Evolutionary conservation across 352 stramenopile species (phyloP), one percentile per base, ranked within the genome.

Genomic region (Phytophthora capsici): DNA sequence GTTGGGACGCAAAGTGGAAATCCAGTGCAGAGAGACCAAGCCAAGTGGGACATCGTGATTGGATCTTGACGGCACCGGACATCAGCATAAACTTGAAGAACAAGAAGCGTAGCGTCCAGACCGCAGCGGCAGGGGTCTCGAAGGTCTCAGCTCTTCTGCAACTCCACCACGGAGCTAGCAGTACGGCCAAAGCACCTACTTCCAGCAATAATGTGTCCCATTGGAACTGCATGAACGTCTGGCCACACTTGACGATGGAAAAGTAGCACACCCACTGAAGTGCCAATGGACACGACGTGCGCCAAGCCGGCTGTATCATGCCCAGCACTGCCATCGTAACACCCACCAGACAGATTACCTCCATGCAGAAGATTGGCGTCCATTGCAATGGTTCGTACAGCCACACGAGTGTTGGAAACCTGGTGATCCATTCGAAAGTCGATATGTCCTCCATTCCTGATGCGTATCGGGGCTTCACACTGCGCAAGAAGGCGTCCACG

Each of bases 31-130:
- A 96, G 17, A 98, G 80, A 37, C 79, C 79, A 3, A 94, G 62
- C 94, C 93, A 98, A 19, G 91, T 98, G 3, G 90, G 90, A 55
- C 92, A 98, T 22, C 73, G 51, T 0, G 93, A 90, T 74, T 97
- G 87, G 46, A 98, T 88, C 73, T 98, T 98, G 38, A 98, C 91
- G 7, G 86, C 77, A 3, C 90, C 90, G 6, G 77, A 88, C 93
- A 98, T 97, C 67, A 98, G 73, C 89, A 97, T 98, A 51, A 98
- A 89, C 74, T 98, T 98, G 80, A 97, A 97, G 26, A 98, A 86
- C 17, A 96, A 65, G 59, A 97, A 96, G 30, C 90, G 79, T 30
- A 98, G 55, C 2, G 81, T 80, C 84, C 81, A 96, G 22, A 82
- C 57, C 0, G 73, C 63, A 1, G 69, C 55, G 1, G 61, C 28